Percentiles rank a stretch among this genome's conserved stretches.
Evolutionary conservation across 2,329 filamentous ascomycete genomes (phyloP).

Genomic region (Fusarium concolor): DNA sequence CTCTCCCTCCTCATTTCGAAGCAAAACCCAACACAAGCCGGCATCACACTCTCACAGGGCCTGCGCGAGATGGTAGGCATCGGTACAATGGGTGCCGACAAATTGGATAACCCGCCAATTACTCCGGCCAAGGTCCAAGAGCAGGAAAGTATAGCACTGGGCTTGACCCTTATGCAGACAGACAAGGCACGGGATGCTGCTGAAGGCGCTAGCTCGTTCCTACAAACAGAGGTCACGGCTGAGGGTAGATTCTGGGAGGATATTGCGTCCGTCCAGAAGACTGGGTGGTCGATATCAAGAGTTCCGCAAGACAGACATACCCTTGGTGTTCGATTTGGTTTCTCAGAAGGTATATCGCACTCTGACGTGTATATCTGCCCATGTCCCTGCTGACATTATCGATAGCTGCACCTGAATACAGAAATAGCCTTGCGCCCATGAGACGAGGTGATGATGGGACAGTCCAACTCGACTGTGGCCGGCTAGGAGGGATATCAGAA

Average conservation of each 20-base stretch:
- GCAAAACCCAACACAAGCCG: conserved; percentile 76
- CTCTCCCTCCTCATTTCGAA: conserved; percentile 87
- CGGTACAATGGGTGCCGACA: conserved; percentile 78
- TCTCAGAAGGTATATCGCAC: conserved; percentile 72
- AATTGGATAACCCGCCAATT: conserved; percentile 70
- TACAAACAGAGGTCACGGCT: conserved; percentile 80
- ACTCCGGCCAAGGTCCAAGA: conserved; percentile 67
- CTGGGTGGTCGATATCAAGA: conserved; percentile 87
- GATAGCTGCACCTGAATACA: conserved; percentile 67
- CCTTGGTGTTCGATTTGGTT: conserved; percentile 89
- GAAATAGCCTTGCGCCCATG: conserved; percentile 81
- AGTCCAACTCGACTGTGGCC: conserved; percentile 76
- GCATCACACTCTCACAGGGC: conserved; percentile 74
- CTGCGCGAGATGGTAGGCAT: conserved; percentile 78
- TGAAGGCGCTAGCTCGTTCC: conserved; percentile 74
- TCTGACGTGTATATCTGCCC: neutral
- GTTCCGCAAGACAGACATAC: conserved; percentile 78
- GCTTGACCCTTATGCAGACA: conserved; percentile 83
- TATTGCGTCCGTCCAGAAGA: conserved; percentile 81
- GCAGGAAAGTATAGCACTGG: conserved; percentile 68
- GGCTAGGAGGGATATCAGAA: conserved; percentile 63
- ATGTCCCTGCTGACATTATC: conserved; percentile 43
- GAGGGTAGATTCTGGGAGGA: conserved; percentile 93
- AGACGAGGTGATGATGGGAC: conserved; percentile 79
- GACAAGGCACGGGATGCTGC: conserved; percentile 80